Conservation (phyloP, 768 basidiomycete species). For the Tricholoma furcatifolium region DNA sequence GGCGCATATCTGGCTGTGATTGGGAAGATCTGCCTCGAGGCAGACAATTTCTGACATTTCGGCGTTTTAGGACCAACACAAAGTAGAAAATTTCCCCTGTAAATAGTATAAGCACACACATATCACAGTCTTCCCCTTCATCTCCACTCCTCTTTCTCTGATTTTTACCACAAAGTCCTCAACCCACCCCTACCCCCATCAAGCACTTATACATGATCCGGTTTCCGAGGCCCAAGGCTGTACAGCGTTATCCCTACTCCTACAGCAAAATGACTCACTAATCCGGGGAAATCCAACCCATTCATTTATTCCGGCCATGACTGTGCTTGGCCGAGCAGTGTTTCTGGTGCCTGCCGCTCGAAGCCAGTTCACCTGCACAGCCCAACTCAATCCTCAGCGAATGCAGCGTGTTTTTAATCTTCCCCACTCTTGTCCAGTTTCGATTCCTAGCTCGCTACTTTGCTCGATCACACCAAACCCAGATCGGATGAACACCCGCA, state of each 20-base stretch:
- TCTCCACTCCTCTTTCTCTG: background rate
- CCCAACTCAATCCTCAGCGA: slow-evolving; percentile 21
- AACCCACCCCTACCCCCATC: slow-evolving; percentile 25
- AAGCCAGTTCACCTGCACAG: slow-evolving; percentile 7
- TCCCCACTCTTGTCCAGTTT: slow-evolving; percentile 12
- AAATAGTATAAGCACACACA: slow-evolving; percentile 15
- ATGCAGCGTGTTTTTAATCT: slow-evolving; percentile 52
- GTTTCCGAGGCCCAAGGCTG: slow-evolving; percentile 28
- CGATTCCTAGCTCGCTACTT: slow-evolving; percentile 3
- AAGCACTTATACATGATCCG: slow-evolving; percentile 40
- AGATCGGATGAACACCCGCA: slow-evolving; percentile 9
- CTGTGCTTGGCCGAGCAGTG: background rate
- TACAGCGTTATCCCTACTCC: background rate
- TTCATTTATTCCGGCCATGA: slow-evolving; percentile 9
- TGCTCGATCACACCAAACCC: slow-evolving; percentile 16
- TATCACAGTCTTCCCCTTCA: slow-evolving; percentile 2
- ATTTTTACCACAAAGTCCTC: slow-evolving; percentile 5
- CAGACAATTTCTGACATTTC: slow-evolving; percentile 14
- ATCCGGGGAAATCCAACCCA: slow-evolving; percentile 15
- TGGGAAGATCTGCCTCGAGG: slow-evolving; percentile 23
- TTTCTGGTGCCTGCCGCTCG: slow-evolving; percentile 18
- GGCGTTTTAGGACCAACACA: slow-evolving; percentile 22
- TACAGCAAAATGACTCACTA: background rate
- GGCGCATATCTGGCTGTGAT: slow-evolving; percentile 12
- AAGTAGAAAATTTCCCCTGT: slow-evolving; percentile 16